These are phyloP conservation scores for Davidsoniella eucalypti DNA, from an alignment of 2,329 filamentous ascomycete genomes.

Conservation along the genomic window DNA sequence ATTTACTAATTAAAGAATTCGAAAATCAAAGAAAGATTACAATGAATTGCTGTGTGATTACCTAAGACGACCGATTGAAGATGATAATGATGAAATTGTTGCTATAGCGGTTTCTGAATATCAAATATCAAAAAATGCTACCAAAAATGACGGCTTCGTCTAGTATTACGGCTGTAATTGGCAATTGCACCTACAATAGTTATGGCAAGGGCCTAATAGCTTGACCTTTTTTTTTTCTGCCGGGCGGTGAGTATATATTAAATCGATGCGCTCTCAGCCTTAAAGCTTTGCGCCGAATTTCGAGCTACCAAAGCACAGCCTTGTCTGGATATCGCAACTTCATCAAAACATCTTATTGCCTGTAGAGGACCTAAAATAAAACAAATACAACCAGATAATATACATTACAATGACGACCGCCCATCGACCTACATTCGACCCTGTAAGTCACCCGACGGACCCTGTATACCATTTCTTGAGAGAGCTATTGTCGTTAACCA, in stretches of 20 bases:
- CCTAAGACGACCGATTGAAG: too few relatives aligned
- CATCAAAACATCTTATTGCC: background rate
- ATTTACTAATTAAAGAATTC: background rate
- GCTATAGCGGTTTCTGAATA: background rate
- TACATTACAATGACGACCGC: conserved; percentile 41
- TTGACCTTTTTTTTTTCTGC: conserved; percentile 24
- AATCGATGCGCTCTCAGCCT: background rate
- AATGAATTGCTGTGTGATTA: too few relatives aligned
- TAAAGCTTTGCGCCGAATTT: background rate
- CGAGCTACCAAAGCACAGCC: background rate
- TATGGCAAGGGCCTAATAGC: conserved; percentile 3
- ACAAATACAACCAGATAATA: background rate
- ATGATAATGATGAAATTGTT: background rate
- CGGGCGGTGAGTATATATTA: conserved; percentile 29
- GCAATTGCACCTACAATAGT: conserved; percentile 4
- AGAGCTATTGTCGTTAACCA: conserved; percentile 5
- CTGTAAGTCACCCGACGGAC: conserved; percentile 34
- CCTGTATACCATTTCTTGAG: too few relatives aligned
- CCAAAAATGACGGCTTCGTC: background rate
- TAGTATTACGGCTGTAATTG: background rate
- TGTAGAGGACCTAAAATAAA: background rate
- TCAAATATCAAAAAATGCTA: background rate
- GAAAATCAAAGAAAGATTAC: background rate
- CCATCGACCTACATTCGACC: conserved; percentile 88
- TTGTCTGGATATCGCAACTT: background rate